Conservation (phyloP, 768 basidiomycete species). For the Tylopilus intermedius region DNA sequence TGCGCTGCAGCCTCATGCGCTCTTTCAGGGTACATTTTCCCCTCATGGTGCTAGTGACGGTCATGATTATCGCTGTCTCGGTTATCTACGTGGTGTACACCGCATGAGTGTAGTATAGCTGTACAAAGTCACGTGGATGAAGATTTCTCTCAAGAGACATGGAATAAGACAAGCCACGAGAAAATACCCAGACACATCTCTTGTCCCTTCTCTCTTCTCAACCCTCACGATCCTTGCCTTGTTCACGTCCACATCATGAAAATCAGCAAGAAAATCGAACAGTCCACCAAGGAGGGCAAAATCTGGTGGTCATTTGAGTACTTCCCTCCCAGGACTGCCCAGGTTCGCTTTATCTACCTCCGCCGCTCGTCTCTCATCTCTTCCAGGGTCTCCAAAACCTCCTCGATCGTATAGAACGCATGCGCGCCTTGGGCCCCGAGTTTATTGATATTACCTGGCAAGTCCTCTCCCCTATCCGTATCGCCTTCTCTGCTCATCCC, state of each 20-base stretch:
- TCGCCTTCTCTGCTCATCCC: conserved; percentile 1
- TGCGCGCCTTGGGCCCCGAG: conserved; percentile 91
- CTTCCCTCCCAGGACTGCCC: conserved; percentile 93
- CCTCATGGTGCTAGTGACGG: conserved; percentile 46
- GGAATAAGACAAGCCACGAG: conserved; percentile 10
- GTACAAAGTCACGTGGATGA: conserved; percentile 19
- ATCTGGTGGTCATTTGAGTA: conserved; percentile 99
- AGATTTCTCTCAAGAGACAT: not conserved
- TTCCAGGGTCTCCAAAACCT: conserved; percentile 71
- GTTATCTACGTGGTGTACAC: conserved; percentile 42
- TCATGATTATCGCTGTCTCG: conserved; percentile 47
- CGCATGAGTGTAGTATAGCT: not conserved
- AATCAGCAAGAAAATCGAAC: conserved; percentile 89
- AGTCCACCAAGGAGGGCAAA: conserved; percentile 78
- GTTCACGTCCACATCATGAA: conserved; percentile 54
- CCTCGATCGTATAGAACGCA: conserved; percentile 96
- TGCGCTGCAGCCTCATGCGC: conserved; percentile 1
- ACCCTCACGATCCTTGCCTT: conserved; percentile 21
- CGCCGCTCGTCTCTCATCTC: not conserved
- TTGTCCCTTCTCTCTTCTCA: conserved; percentile 3
- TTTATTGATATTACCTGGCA: conserved; percentile 98
- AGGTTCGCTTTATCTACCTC: conserved; percentile 47
- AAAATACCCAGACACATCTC: conserved; percentile 22
- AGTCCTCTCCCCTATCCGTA: conserved; percentile 13
- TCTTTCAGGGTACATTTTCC: conserved; percentile 45